phyloP scores from a whole-genome alignment of 768 basidiomycete species.

The Filobasidium floriforme region DNA sequence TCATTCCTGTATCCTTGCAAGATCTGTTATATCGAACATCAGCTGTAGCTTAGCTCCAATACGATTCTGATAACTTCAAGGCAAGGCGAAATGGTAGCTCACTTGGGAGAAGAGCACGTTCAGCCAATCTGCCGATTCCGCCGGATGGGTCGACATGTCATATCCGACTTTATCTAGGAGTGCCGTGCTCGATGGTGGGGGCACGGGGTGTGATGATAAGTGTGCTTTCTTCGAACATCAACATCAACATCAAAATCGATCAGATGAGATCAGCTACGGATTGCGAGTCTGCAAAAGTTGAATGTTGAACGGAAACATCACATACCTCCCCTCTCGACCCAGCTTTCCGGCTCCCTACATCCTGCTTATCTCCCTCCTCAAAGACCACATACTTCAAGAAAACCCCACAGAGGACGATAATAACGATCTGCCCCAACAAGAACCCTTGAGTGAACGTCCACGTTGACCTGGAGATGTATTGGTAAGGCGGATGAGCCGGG shows the following conservation, averaged over 20 bases:
- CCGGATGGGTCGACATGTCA: conserved; percentile 46
- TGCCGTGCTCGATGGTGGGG: conserved; percentile 33
- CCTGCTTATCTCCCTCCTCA: conserved; percentile 52
- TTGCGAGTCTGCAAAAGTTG: too few relatives aligned
- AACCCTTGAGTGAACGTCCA: conserved; percentile 89
- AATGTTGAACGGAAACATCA: too few relatives aligned
- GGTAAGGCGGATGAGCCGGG: conserved; percentile 11
- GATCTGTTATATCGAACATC: conserved; percentile 51
- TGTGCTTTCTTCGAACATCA: conserved; percentile 11
- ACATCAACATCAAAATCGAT: too few relatives aligned
- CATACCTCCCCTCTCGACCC: conserved; percentile 35
- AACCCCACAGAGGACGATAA: conserved; percentile 64
- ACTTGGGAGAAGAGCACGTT: conserved; percentile 79
- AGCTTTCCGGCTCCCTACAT: conserved; percentile 29
- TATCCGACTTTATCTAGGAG: conserved; percentile 45
- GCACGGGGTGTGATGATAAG: conserved; percentile 37
- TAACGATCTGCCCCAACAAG: conserved; percentile 81
- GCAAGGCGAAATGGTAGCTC: conserved; percentile 27
- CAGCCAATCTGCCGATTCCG: conserved; percentile 85
- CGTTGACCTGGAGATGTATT: conserved; percentile 15
- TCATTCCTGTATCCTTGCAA: conserved; percentile 67
- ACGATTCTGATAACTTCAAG: not conserved
- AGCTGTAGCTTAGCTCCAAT: conserved; percentile 9
- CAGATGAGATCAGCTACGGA: not conserved
- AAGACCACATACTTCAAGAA: conserved; percentile 94